These are phyloP conservation scores for Paragyromitra xinjiangensis DNA, from an alignment of 495 filamentous ascomycete genomes.

Conservation along the genomic window DNA sequence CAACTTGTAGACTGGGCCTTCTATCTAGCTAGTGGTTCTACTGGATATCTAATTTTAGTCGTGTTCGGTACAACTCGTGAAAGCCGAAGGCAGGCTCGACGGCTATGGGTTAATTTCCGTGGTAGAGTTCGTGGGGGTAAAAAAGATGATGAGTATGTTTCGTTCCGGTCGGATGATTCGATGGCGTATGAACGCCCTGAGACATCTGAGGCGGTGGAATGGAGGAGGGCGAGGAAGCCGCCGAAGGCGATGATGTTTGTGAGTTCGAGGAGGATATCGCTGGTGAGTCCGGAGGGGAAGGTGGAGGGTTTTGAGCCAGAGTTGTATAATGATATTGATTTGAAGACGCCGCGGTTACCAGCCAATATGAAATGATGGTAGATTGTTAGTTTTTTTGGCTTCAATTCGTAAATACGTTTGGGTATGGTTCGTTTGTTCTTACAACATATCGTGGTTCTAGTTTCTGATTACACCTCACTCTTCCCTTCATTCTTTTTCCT, in stretches of 20 bases:
- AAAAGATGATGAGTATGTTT: constrained; percentile 37
- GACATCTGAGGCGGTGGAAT: constrained; percentile 3
- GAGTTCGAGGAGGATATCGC: constrained; percentile 17
- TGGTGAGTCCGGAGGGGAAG: constrained; percentile 21
- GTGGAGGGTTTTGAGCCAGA: constrained; percentile 15
- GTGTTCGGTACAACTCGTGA: constrained; percentile 50
- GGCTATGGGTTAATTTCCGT: constrained; percentile 21
- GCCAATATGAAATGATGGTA: constrained; percentile 1
- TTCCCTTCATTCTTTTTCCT: constrained; percentile 5
- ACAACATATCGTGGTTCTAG: neutral
- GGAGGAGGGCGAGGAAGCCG: constrained; percentile 15
- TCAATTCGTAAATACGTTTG: constrained; percentile 34
- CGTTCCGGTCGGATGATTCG: constrained; percentile 25
- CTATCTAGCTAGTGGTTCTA: constrained; percentile 50
- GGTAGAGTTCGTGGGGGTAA: constrained; percentile 15
- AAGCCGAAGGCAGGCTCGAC: constrained; percentile 38
- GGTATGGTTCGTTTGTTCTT: neutral
- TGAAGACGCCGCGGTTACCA: constrained; percentile 35
- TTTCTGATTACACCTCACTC: neutral
- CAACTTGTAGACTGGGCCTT: constrained; percentile 53
- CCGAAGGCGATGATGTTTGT: constrained; percentile 48
- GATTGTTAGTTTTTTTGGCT: neutral
- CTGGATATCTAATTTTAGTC: constrained; percentile 50
- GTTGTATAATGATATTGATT: constrained; percentile 30
- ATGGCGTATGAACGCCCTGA: neutral